phyloP scores from a whole-genome alignment of 768 basidiomycete species.

The Pleurotus cornucopiae region DNA sequence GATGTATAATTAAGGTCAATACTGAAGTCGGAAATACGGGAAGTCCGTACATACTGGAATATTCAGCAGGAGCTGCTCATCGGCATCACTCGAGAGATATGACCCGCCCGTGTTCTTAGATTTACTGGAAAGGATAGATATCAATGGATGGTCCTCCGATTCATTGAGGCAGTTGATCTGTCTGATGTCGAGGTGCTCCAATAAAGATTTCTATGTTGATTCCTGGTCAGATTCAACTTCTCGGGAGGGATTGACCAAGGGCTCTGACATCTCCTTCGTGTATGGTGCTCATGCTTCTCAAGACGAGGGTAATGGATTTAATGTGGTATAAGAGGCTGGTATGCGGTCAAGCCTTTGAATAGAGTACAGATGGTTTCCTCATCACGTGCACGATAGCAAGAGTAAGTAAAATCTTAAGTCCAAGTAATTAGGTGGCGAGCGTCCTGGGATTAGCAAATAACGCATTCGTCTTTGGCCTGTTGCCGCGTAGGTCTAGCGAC shows the following conservation, averaged over 20 bases:
- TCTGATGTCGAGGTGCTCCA: conserved; percentile 52
- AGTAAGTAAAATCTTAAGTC: too few species aligned
- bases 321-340: not conserved
- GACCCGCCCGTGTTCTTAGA: conserved; percentile 36
- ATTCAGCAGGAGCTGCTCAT: conserved; percentile 68
- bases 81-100: conserved; percentile 64
- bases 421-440: too few species aligned
- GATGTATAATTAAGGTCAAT: not conserved
- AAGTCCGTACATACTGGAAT: conserved; percentile 47
- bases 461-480: conserved; percentile 91
- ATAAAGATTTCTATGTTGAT: conserved; percentile 40
- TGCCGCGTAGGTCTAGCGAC: conserved; percentile 86
- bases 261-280: conserved; percentile 13
- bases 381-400: conserved; percentile 1
- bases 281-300: too few species aligned
- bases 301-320: not conserved
- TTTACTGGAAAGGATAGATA: conserved; percentile 42
- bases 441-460: conserved; percentile 50
- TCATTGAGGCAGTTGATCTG: conserved; percentile 76
- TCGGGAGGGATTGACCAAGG: not conserved
- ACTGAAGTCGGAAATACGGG: not conserved
- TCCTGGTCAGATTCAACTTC: not conserved
- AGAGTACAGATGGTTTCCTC: not conserved
- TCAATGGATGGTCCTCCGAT: conserved; percentile 41
- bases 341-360: not conserved